Evolutionary conservation across 306 rosid species (phyloP).

Genomic region (Dalbergia cultrata): DNA sequence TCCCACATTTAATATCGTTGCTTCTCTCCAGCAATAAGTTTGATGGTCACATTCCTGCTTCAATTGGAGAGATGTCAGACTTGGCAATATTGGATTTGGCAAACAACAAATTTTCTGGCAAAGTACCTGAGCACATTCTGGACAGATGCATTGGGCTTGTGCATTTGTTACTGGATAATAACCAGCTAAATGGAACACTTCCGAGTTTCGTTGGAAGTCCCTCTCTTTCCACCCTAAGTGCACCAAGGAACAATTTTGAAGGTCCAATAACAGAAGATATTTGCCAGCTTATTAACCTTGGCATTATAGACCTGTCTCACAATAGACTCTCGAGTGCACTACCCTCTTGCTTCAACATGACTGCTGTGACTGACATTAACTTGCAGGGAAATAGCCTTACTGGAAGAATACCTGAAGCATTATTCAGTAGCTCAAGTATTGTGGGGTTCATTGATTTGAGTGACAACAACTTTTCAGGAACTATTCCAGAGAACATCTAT

Average conservation of each 20-base stretch:
- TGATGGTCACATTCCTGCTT: slow-evolving; percentile 27
- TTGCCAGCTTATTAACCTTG: neutral
- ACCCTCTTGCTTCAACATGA: neutral
- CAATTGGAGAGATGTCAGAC: slow-evolving; percentile 37
- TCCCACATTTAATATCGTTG: neutral
- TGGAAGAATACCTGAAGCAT: slow-evolving; percentile 5
- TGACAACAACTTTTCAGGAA: slow-evolving; percentile 7
- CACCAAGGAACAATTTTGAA: slow-evolving; percentile 12
- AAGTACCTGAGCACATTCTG: neutral
- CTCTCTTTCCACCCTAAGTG: rapidly evolving
- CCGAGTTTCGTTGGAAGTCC: neutral
- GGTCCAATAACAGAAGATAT: slow-evolving; percentile 14
- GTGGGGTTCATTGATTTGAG: neutral
- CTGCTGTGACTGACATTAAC: neutral
- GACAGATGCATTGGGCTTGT: neutral
- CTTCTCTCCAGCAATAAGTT: slow-evolving; percentile 30
- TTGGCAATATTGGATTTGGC: neutral
- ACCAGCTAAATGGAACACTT: slow-evolving; percentile 19
- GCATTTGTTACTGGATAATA: rapidly evolving
- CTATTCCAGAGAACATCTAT: slow-evolving; percentile 12
- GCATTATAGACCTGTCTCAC: neutral
- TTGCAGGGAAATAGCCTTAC: slow-evolving; percentile 26
- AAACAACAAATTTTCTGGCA: neutral
- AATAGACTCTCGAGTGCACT: slow-evolving; percentile 32
- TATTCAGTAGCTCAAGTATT: too few relatives aligned